These are phyloP conservation scores for Erigeron canadensis DNA, from an alignment of 129 eudicot genomes.

Conservation along the genomic window DNA sequence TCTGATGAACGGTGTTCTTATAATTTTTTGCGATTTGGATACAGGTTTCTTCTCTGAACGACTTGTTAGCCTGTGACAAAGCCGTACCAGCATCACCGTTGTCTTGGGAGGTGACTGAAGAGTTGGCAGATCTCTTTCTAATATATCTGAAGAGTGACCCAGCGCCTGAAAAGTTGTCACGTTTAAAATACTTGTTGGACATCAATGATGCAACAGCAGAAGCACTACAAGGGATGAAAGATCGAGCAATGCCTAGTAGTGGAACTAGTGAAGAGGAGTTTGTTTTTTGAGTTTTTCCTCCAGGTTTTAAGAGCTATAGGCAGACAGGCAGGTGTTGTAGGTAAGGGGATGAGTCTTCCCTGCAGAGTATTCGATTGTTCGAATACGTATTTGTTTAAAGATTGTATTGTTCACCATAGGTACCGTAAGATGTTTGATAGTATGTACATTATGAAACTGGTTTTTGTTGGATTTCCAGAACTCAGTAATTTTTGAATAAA, in stretches of 20 bases:
- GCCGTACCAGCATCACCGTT: constrained; percentile 80
- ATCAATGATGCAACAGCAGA: constrained; percentile 77
- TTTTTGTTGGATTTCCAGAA: constrained; percentile 15
- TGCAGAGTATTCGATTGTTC: constrained; percentile 14
- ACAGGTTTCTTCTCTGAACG: constrained; percentile 84
- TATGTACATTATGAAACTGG: constrained; percentile 22
- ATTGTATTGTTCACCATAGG: constrained; percentile 4
- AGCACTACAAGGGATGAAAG: constrained; percentile 56
- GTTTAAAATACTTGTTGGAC: constrained; percentile 70
- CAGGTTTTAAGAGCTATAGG: constrained; percentile 7
- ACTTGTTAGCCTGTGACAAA: constrained; percentile 92
- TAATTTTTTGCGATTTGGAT: background rate
- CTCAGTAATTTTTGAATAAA: constrained; percentile 14
- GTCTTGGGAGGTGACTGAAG: constrained; percentile 88
- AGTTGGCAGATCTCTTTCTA: constrained; percentile 63
- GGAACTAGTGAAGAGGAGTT: constrained; percentile 69
- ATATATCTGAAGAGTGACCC: constrained; percentile 64
- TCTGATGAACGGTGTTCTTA: background rate
- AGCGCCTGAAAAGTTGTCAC: constrained; percentile 56
- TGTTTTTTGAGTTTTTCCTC: constrained; percentile 43
- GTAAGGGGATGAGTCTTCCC: constrained; percentile 14
- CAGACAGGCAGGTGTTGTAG: constrained; percentile 23
- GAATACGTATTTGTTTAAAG: background rate
- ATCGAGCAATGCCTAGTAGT: constrained; percentile 40
- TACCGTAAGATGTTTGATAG: constrained; percentile 11